Evolutionary conservation across 2,329 filamentous ascomycete genomes (phyloP), one percentile per base, ranked within the genome.

Genomic region (Stachybotrys echinatus): DNA sequence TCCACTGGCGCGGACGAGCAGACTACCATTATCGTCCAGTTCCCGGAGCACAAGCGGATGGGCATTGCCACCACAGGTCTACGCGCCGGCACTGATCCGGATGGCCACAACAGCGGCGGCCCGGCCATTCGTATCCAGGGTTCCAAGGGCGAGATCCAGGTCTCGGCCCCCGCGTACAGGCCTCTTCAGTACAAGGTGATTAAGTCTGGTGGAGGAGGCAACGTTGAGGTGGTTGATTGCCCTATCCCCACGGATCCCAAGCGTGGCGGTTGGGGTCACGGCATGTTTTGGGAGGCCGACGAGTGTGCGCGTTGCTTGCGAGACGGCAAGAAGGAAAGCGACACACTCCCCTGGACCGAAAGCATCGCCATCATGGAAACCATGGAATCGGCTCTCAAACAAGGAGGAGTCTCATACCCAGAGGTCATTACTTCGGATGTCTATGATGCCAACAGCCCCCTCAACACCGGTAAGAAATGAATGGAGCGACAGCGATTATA

Each of bases 211-310:
- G 65, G 66, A 45, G 74, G 69, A 23, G 74, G 73, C 46, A 69
- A 73, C 40, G 64, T 74, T 23, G 76, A 81, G 58, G 66, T 74
- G 12, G 71, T 82, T 47, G 72, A 79, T 56, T 79, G 73, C 61
- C 75, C 77, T 12, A 75, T 81, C 42, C 79, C 80, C 39, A 63
- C 65, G 49, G 79, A 83, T 58, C 58, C 67, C 21, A 71, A 69
- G 55, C 69, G 74, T 27, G 63, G 70, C 55, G 14, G 14, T 14
- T 77, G 72, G 70, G 89, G 89, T 12, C 85, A 89, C 55, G 90
- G 89, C 46, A 94, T 95, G 88, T 94, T 89, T 71, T 92, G 86
- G 86, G 87, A 92, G 66, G 89, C 89, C 1, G 88, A 92, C 65
- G 88, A 90, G 73, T 86, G 82, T 55, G 88, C 85, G 23, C 76